Percentiles rank a stretch among this genome's conserved stretches.
These are phyloP conservation scores for Oryza meridionalis DNA, from an alignment of 176 grass and related monocot genomes.

Conservation along the genomic window DNA sequence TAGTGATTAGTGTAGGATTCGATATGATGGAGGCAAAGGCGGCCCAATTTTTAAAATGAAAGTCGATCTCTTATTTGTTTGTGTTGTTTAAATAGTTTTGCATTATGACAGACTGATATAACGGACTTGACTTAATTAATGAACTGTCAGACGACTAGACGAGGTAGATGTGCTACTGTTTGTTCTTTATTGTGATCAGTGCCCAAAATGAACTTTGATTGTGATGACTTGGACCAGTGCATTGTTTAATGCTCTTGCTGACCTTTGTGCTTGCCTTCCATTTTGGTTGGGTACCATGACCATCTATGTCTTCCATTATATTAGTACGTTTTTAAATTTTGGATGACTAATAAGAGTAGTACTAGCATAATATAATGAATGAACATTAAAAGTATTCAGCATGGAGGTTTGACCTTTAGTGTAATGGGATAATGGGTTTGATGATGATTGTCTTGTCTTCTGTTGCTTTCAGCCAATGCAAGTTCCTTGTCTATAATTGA, in stretches of 20 bases:
- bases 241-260: neutral
- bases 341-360: too few relatives aligned
- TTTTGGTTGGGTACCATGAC: neutral
- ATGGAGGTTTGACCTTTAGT: conserved; percentile 3
- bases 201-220: neutral
- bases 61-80: neutral
- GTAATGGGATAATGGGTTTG: neutral
- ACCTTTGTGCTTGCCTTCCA: neutral
- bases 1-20: neutral
- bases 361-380: too few relatives aligned
- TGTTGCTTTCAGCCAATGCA: conserved; percentile 23
- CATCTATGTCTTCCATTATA: too few relatives aligned
- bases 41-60: neutral
- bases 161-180: neutral
- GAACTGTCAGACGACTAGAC: neutral
- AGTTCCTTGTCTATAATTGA: neutral
- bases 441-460: neutral
- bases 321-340: too few relatives aligned
- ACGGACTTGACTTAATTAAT: neutral
- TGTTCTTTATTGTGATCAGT: neutral
- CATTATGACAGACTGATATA: neutral
- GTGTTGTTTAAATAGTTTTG: neutral
- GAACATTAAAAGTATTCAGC: neutral
- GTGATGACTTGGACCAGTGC: neutral
- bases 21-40: neutral